These are phyloP conservation scores for Bathelium albidoporum DNA, from an alignment of 495 filamentous ascomycete species.

Conservation along the genomic window DNA sequence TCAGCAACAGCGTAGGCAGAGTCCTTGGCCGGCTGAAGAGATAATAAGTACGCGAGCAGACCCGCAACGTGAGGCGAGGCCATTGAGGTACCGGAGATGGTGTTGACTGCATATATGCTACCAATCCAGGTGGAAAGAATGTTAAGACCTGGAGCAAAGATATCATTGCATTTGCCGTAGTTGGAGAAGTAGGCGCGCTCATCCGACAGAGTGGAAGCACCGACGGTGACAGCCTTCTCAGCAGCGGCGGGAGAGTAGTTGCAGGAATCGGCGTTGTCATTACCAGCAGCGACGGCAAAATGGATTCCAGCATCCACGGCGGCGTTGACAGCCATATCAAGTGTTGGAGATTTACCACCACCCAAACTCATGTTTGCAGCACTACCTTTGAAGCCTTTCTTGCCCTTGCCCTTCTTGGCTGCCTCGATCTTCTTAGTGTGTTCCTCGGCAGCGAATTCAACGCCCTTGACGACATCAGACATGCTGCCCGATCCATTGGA, in stretches of 20 bases:
- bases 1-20: constrained; percentile 81
- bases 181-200: constrained; percentile 99
- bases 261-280: constrained; percentile 97
- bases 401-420: constrained; percentile 67
- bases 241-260: constrained; percentile 98
- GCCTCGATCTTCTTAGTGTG: constrained; percentile 64
- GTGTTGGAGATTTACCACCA: constrained; percentile 82
- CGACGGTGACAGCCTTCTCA: constrained; percentile 88
- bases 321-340: constrained; percentile 89
- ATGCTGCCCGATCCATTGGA: constrained; percentile 97
- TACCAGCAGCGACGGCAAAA: constrained; percentile 96
- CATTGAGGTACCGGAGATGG: constrained; percentile 99
- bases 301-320: constrained; percentile 84
- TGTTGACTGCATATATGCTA: constrained; percentile 87
- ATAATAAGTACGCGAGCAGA: constrained; percentile 95
- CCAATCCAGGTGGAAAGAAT: constrained; percentile 98
- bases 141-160: constrained; percentile 96
- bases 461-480: constrained; percentile 96
- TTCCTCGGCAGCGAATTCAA: constrained; percentile 80
- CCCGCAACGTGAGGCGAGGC: constrained; percentile 94
- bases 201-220: constrained; percentile 84
- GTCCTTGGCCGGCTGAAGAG: constrained; percentile 78
- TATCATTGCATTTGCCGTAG: constrained; percentile 98
- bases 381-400: constrained; percentile 95
- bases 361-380: constrained; percentile 99